Conservation (phyloP, 78 protist species). For the Dictyostelium purpureum region DNA sequence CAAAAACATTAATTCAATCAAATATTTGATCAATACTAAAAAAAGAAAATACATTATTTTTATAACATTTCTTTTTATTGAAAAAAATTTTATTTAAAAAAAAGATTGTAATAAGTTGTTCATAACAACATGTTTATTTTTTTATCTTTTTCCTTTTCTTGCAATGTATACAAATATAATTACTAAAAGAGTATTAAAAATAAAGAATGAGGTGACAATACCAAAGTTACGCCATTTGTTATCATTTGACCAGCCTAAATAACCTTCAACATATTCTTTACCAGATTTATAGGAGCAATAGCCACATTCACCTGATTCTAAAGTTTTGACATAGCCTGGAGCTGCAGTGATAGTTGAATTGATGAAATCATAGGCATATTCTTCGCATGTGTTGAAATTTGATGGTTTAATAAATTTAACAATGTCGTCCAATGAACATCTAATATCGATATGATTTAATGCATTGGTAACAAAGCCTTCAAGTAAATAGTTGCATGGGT, state of each 20-base stretch:
- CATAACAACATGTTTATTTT: too few relatives aligned
- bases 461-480: constrained; percentile 63
- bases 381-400: constrained; percentile 4
- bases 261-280: constrained; percentile 44
- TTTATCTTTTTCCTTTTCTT: constrained; percentile 69
- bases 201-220: background rate
- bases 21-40: too few relatives aligned
- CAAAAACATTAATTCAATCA: too few relatives aligned
- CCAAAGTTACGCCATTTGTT: constrained; percentile 63
- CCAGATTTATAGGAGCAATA: constrained; percentile 57
- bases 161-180: constrained; percentile 36
- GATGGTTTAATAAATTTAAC: constrained; percentile 13
- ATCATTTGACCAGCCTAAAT: constrained; percentile 31
- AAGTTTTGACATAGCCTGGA: background rate
- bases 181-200: constrained; percentile 25
- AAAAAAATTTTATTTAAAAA: too few relatives aligned
- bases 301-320: constrained; percentile 3
- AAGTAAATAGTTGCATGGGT: constrained; percentile 53
- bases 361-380: constrained; percentile 15
- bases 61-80: too few relatives aligned
- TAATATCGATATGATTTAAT: background rate
- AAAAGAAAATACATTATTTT: too few relatives aligned
- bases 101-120: too few relatives aligned
- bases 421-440: background rate
- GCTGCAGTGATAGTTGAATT: background rate